Base-by-base conservation (phyloP, 768 basidiomycete species). In the Omphalotus guepiniiformis region DNA sequence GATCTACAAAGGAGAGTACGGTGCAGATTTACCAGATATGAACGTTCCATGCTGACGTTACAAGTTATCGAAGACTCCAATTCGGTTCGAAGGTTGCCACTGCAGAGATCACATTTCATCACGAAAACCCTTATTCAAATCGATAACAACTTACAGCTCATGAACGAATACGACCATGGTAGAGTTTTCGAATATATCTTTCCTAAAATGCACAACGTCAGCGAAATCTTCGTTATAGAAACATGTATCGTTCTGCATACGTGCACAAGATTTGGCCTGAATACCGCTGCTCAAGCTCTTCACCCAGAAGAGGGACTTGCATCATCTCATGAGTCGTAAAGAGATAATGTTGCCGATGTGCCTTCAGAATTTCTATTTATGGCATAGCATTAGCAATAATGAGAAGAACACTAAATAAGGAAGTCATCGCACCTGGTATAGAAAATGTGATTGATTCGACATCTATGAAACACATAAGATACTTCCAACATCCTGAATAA, bases 111-210 rank as follows among this genome's bases (percentile, higher is more conserved):
- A 39, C 6, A 22, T 6, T 23, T 15, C 9, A 50, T 48, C 18
- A 44, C 49, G 25, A 50, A 34, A 34, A 43, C 28, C 13, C 26
- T 18, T 25, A 15, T 36, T 28, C 6, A n/a, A 40, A 26, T 6
- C 45, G 3, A 26, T 18, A 38, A 35, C n/a, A 30, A 67, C 90
- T 62, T 62, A 95, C 95, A 97, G 93, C 70, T 98, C 94, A 66
- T 99, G 96, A 4, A 88, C 81, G 58, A 97, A 90, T 34, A 98
- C 66, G 23, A 98, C 79, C 21, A 98, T 58, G 0, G 86, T 90
- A 25, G 80, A 68, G 46, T 86, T 84, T 22, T 83, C 75, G 58
- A 89, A 85, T 26, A 97, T 70, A 63, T 94, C 87, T 37, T 74
- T 67, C 26, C 94, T 96, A 51, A 13, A 43, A 21, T 19, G 26